Evolutionary conservation across 208 protist genomes (phyloP), one percentile per base, ranked within the genome.

Genomic region (Trypanosoma congolense): DNA sequence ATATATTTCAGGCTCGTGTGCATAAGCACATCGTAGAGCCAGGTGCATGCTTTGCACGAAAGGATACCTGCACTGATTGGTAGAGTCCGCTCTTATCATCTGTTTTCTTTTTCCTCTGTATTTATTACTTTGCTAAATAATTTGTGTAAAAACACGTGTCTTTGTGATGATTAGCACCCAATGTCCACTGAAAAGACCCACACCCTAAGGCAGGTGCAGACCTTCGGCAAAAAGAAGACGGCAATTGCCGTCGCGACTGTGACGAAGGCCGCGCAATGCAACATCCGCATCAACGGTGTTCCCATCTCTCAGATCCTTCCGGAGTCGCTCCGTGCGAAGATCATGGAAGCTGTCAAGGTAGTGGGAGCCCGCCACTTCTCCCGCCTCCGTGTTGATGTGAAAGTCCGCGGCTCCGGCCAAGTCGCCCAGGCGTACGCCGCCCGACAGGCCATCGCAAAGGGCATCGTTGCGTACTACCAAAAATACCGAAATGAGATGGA

Each of bases 401-500:
- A 72, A 62, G 93, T 97, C 40, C 86, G 86, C 47, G 99, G 99
- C 91, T 98, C 98, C 91, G 98, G 99, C 85, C 83, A 94, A 71
- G 93, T 97, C 40, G 77, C 97, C 36, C 98, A 99, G 89, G 88
- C 99, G 48, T 99, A 99, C 76, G 98, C 95, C 57, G 87, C 99
- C 53, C 94, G 98, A 58, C 98, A 99, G 94, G 97, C 99, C 42
- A 98, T 99, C 53, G 93, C 98, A 61, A 99, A 99, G 90, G 92
- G 88, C 52, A 68, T 99, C 54, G 80, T 99, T 53, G 97, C 98
- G 63, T 99, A 98, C 87, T 97, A 98, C 85, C 97, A 99, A 85
- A 99, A 99, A 89, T 99, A 87, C 95, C 83, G 73, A 70, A 92
- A 76, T 67, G 77, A 94, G 73, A 68, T 87, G 38, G 89, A 93